phyloP scores from a whole-genome alignment of 345 rosid species.

The Litchi chinensis region DNA sequence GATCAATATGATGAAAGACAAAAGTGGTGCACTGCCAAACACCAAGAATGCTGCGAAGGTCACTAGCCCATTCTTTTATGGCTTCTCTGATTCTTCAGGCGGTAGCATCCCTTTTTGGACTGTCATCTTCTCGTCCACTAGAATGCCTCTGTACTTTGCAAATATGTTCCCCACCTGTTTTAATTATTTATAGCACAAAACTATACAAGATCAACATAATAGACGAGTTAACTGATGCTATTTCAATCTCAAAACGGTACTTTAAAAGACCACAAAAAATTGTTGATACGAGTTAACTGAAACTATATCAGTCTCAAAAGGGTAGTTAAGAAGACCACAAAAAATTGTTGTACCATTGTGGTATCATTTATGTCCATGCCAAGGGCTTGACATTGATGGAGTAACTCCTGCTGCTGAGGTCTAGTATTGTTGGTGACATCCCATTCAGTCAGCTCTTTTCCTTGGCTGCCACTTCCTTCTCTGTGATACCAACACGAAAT shows the following conservation, averaged over 20 bases:
- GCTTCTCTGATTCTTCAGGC: constrained; percentile 26
- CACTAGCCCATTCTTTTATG: constrained; percentile 44
- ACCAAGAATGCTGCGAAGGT: constrained; percentile 34
- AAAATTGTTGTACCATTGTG: constrained; percentile 21
- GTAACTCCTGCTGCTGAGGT: constrained; percentile 23
- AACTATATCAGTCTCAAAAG: neutral
- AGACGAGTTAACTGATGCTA: neutral
- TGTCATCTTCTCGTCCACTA: constrained; percentile 43
- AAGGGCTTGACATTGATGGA: constrained; percentile 31
- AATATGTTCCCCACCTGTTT: constrained; percentile 40
- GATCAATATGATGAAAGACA: constrained; percentile 44
- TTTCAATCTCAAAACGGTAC: neutral
- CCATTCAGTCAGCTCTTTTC: constrained; percentile 36
- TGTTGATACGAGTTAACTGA: neutral
- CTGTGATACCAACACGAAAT: constrained; percentile 40
- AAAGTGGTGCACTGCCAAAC: constrained; percentile 47
- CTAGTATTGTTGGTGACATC: constrained; percentile 29
- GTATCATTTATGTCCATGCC: constrained; percentile 48
- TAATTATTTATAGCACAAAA: neutral
- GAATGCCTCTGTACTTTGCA: constrained; percentile 35
- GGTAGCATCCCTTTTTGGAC: constrained; percentile 28
- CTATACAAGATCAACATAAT: neutral
- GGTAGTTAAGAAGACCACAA: neutral
- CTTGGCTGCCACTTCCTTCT: constrained; percentile 35
- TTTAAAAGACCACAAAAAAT: neutral